Base-by-base conservation (phyloP, 345 rosid species). In the Cardamine occulta region DNA sequence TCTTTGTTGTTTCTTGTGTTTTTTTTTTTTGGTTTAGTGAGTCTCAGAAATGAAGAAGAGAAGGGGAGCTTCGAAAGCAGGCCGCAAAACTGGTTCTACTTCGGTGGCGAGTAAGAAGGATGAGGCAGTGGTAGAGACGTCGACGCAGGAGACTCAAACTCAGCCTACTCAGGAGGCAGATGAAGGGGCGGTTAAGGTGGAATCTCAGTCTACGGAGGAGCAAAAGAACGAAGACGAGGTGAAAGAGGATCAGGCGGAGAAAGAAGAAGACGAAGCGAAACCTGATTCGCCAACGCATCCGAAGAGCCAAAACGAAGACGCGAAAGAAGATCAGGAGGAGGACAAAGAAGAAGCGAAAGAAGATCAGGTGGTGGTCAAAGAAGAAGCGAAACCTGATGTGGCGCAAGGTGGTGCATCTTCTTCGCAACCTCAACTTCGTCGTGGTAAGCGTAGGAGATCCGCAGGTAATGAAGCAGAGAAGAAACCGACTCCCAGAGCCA, bases 401-500 rank as follows among this genome's bases (percentile, higher is more conserved):
- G 6, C 18, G 48, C 56, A 47, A 40, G 44, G 44, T 39, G 74
- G 32, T 35, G 44, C 79, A 4, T 75, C 79, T 58, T 58, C 72
- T 65, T 54, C 73, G 2, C 23, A 57, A 55, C 56, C 42, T 8
- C 11, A 19, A 48, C 60, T 49, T 56, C 72, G 59, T 55, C 56
- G 72, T 44, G 47, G 57, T 44, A 74, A 55, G 29, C 78, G 78
- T 17, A 32, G 23, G 64, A 74, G 57, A 44, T 1, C 6, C 17
- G 4, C 66, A 4, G 35, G 6, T 17, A 47, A 15, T 3, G 66
- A 66, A 17, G 2, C 66, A 1, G 77, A 40, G 77, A 53, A 73
- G 42, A 70, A 21, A 37, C 18, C 66, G 3, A 21, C 74, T 14
- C 65, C 82, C 21, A 75, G 82, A 69, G 84, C 94, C 78, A 87